Evolutionary conservation across 768 basidiomycete species (phyloP), one percentile per base, ranked within the genome.

Genomic region (Russula ochroleuca): DNA sequence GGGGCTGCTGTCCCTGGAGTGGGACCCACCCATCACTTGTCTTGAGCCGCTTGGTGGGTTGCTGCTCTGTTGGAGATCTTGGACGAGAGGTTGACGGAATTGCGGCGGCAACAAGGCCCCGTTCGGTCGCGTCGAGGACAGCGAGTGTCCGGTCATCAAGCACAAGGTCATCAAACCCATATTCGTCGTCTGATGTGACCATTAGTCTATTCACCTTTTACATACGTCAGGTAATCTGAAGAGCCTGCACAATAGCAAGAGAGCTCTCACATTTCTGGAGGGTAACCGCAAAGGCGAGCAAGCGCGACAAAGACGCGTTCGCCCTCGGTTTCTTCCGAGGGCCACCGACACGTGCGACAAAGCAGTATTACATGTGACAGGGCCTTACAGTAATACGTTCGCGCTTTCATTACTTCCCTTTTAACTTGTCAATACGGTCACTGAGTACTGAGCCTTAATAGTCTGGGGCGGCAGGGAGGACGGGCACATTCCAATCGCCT

Each of bases 51-150:
- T 68, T 68, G 19, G 65, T 35, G 6, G 59, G 65, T 51, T 58
- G 67, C 40, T 40, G 60, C 19, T 57, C 61, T 43, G 47, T n/a
- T 31, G 66, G 37, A 38, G 68, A 40, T 14, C n/a, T 53, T 19
- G 65, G 43, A 48, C 41, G 60, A n/a, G 64, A 35, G 5, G 35
- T 48, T 45, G 56, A 40, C 3, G 52, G 19, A 45, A 21, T 19
- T 1, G 45, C 19, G 11, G 55, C 41, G 33, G 25, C 23, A 41
- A 68, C 23, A 41, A 68, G 63, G 19, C 19, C 47, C 23, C 62
- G 57, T 60, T 68, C 68, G n/a, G 67, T 62, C 55, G 59, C 66
- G 28, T 68, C 68, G 40, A 68, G 66, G 37, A 49, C 59, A 19
- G 68, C 66, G 23, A 68, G 59, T 31, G 62, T 45, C 33, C 57